Percentiles rank a stretch among this genome's conserved stretches.
These are phyloP conservation scores for Mycena olivaceomarginata DNA, from an alignment of 768 basidiomycete species.

Conservation along the genomic window DNA sequence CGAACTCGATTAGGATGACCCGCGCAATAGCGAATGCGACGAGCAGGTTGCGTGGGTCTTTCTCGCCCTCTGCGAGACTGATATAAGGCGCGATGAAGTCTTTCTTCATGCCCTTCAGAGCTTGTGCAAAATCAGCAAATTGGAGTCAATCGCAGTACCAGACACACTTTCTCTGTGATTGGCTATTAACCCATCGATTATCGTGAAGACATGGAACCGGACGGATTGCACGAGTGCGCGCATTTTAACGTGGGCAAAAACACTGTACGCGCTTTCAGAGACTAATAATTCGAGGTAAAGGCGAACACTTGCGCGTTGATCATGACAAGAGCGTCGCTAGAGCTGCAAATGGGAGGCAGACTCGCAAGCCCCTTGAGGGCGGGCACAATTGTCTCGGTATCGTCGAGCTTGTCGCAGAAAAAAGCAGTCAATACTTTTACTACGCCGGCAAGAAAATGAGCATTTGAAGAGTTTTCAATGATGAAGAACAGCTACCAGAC, in stretches of 20 bases:
- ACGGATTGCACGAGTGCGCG: slow-evolving; percentile 88
- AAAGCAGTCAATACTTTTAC: slow-evolving; percentile 90
- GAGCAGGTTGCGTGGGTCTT: slow-evolving; percentile 96
- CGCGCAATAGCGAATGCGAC: slow-evolving; percentile 92
- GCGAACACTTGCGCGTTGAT: slow-evolving; percentile 70
- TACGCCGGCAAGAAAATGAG: slow-evolving; percentile 54
- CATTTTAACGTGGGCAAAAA: slow-evolving; percentile 89
- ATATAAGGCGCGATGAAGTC: slow-evolving; percentile 88
- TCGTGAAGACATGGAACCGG: slow-evolving; percentile 86
- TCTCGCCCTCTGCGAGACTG: slow-evolving; percentile 93
- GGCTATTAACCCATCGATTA: slow-evolving; percentile 87
- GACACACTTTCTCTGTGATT: slow-evolving; percentile 78
- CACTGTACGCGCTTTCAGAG: slow-evolving; percentile 61
- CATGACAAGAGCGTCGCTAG: slow-evolving; percentile 78
- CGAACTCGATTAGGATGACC: slow-evolving; percentile 93
- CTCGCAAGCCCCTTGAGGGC: slow-evolving; percentile 85
- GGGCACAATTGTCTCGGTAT: slow-evolving; percentile 89
- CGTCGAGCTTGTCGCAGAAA: slow-evolving; percentile 91
- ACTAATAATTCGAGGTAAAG: background rate
- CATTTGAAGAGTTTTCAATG: slow-evolving; percentile 17
- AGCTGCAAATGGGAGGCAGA: slow-evolving; percentile 78
- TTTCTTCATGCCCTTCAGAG: slow-evolving; percentile 82
- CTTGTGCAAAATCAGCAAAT: slow-evolving; percentile 57
- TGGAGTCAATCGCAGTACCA: background rate
- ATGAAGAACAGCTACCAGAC: slow-evolving; percentile 74